phyloP scores from a whole-genome alignment of 192 early-diverging fungal species.

The Allomyces arbusculus region DNA sequence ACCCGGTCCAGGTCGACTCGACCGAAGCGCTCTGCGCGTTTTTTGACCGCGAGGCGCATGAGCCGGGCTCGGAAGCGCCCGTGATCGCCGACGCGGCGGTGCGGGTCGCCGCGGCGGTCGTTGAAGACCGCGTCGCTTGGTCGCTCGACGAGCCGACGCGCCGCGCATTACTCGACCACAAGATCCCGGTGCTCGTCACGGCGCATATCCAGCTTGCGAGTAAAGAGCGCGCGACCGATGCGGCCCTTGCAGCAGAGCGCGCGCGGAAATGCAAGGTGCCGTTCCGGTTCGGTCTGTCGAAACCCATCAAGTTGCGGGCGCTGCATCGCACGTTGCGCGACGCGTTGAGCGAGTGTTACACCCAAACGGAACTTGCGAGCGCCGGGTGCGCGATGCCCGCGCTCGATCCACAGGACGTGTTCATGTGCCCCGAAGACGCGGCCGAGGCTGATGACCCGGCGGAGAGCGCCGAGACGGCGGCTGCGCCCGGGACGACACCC shows the following conservation, averaged over 20 bases:
- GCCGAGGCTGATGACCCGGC: slow-evolving; percentile 37
- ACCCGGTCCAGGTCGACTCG: not conserved
- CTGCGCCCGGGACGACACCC: slow-evolving; percentile 43
- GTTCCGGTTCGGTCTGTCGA: not conserved
- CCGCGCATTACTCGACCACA: not conserved
- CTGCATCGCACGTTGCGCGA: not conserved
- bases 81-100: not conserved
- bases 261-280: not conserved
- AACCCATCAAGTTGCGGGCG: not conserved
- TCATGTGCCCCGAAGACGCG: slow-evolving; percentile 48
- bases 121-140: not conserved
- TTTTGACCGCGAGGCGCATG: too few relatives aligned
- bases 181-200: not conserved
- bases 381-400: not conserved
- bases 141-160: not conserved
- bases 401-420: slow-evolving; percentile 2
- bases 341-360: not conserved
- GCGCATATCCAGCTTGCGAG: not conserved
- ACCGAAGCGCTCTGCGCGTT: not conserved
- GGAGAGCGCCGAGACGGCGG: slow-evolving; percentile 38
- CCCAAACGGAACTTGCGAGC: not conserved
- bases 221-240: not conserved
- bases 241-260: not conserved
- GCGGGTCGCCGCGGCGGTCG: not conserved
- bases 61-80: too few relatives aligned